These are phyloP conservation scores for Chaetomium tenue DNA, from an alignment of 495 filamentous ascomycete species.

Conservation along the genomic window DNA sequence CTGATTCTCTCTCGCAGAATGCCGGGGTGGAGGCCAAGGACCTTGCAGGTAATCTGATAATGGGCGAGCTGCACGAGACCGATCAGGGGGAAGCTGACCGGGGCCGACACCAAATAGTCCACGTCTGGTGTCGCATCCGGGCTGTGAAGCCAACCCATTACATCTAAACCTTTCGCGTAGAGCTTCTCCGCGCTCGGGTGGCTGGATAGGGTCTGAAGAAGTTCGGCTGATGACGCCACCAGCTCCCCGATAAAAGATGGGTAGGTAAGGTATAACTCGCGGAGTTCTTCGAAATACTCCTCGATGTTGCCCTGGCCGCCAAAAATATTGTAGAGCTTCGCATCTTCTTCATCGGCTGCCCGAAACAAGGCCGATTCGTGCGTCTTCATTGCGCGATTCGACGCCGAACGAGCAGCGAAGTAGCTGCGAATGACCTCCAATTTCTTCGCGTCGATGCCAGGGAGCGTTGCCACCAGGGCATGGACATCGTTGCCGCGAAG, in stretches of 20 bases:
- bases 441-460: conserved; percentile 88
- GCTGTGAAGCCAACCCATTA: conserved; percentile 87
- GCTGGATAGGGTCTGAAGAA: conserved; percentile 78
- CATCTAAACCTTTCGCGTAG: conserved; percentile 91
- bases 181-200: conserved; percentile 89
- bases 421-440: conserved; percentile 81
- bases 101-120: conserved; percentile 94
- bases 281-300: conserved; percentile 97
- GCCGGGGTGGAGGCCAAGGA: conserved; percentile 80
- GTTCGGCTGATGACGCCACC: conserved; percentile 71
- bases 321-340: conserved; percentile 85
- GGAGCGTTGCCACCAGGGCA: conserved; percentile 76
- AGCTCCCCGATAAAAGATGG: conserved; percentile 84
- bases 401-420: conserved; percentile 81
- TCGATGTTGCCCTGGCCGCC: conserved; percentile 99
- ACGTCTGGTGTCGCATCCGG: conserved; percentile 85
- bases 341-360: conserved; percentile 74
- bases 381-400: conserved; percentile 75
- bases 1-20: conserved; percentile 75
- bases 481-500: conserved; percentile 95
- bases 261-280: conserved; percentile 87
- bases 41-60: conserved; percentile 88
- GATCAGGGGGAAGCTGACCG: conserved; percentile 95
- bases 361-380: conserved; percentile 93
- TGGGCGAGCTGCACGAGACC: conserved; percentile 93